phyloP scores from a whole-genome alignment of 116 monocot genomes.

The Phalaenopsis hybrid region DNA sequence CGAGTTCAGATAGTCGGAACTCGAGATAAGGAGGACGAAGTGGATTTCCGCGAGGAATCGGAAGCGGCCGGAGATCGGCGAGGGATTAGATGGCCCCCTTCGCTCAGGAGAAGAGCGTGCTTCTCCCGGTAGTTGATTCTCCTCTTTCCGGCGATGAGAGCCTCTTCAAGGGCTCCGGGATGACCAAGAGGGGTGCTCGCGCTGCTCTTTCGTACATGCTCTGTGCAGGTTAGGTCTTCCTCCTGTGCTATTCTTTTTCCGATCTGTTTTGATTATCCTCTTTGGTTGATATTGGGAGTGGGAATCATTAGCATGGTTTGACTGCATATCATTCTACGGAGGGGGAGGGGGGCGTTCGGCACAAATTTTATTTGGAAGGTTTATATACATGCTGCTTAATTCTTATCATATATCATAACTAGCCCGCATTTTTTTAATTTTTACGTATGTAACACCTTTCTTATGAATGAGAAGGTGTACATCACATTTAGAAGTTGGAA shows the following conservation, averaged over 20 bases:
- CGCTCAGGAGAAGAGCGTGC: constrained; percentile 20
- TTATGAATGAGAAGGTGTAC: no score
- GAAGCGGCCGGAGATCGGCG: background rate
- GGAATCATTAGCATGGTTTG: background rate
- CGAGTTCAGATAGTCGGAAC: no score
- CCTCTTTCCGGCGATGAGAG: constrained; percentile 42
- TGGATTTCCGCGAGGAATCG: background rate
- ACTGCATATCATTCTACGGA: background rate
- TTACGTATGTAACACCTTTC: no score
- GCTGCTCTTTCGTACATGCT: constrained; percentile 94
- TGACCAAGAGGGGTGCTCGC: constrained; percentile 75
- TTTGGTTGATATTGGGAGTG: background rate
- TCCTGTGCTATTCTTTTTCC: background rate
- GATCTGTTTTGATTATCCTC: background rate
- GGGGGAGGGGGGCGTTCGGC: background rate
- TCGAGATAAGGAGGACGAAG: background rate
- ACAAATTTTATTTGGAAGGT: background rate
- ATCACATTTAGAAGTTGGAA: no score
- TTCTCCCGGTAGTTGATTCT: constrained; percentile 61
- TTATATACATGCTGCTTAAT: no score
- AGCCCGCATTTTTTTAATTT: no score
- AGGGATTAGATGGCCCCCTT: constrained; percentile 8
- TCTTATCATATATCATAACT: no score
- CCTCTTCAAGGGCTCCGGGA: constrained; percentile 76
- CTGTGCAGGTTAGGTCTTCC: constrained; percentile 54